Evolutionary conservation across 2,329 filamentous ascomycete genomes (phyloP).

Genomic region (Akanthomyces dipterigenus): DNA sequence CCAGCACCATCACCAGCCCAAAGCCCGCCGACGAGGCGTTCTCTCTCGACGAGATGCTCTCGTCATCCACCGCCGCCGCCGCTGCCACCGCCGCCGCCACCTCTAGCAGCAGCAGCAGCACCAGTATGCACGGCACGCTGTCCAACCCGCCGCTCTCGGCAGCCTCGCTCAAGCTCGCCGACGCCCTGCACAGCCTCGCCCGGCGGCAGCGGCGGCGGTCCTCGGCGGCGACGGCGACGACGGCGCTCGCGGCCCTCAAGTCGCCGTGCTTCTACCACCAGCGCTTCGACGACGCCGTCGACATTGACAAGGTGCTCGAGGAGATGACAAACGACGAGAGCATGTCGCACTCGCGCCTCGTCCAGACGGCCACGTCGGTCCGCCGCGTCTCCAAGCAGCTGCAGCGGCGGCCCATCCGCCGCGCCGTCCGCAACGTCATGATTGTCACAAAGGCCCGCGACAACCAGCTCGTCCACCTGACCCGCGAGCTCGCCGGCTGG

Average conservation of each 20-base stretch:
- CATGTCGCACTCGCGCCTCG: slow-evolving; percentile 87
- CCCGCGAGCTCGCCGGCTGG: slow-evolving; percentile 81
- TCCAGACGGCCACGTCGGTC: slow-evolving; percentile 92
- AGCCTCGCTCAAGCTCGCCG: slow-evolving; percentile 57
- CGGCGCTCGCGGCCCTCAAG: slow-evolving; percentile 59
- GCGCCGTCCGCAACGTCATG: slow-evolving; percentile 91
- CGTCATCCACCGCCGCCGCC: slow-evolving; percentile 28
- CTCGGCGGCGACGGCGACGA: slow-evolving; percentile 23
- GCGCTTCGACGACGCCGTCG: slow-evolving; percentile 90
- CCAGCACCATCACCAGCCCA: slow-evolving; percentile 44
- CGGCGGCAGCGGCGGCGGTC: slow-evolving; percentile 25
- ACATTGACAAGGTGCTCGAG: slow-evolving; percentile 89
- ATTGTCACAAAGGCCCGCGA: slow-evolving; percentile 97
- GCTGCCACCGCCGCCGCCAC: slow-evolving; percentile 22
- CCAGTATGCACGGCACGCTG: slow-evolving; percentile 26
- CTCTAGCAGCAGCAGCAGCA: too few species aligned
- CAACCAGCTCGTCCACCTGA: slow-evolving; percentile 84
- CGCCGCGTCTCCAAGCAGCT: slow-evolving; percentile 94
- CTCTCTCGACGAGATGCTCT: slow-evolving; percentile 54
- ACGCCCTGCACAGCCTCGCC: slow-evolving; percentile 50
- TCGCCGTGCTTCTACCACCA: slow-evolving; percentile 98
- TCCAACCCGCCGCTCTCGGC: slow-evolving; percentile 35
- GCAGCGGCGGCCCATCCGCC: slow-evolving; percentile 83
- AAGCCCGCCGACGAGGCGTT: slow-evolving; percentile 44
- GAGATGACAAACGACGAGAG: slow-evolving; percentile 86